Evolutionary conservation across 1,284 basidiomycete species (phyloP).

Genomic region (Leucoagaricus sp.): DNA sequence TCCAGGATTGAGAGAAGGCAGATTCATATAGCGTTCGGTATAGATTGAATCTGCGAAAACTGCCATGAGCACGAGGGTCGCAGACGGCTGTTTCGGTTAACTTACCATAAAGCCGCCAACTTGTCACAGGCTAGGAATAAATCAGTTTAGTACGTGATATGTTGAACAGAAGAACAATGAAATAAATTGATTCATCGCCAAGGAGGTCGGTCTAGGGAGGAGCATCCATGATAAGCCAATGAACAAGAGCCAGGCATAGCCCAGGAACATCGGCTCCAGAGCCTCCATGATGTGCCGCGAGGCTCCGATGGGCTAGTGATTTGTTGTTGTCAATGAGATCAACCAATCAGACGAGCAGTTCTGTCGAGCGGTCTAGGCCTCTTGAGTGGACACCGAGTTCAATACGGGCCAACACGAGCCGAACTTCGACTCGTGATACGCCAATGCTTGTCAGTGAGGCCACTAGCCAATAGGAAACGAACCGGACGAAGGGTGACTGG

Average conservation of each 20-base stretch:
- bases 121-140: slow-evolving; percentile 69
- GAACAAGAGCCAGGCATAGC: not conserved
- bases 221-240: slow-evolving; percentile 1
- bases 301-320: not conserved
- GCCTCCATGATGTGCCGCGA: not conserved
- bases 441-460: not conserved
- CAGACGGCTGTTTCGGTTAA: slow-evolving; percentile 13
- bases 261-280: not conserved
- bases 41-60: slow-evolving; percentile 73
- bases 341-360: slow-evolving; percentile 8
- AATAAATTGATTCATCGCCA: too few relatives aligned
- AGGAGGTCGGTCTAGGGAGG: too few relatives aligned
- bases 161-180: too few relatives aligned
- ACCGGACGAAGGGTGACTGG: not conserved
- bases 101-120: slow-evolving; percentile 84
- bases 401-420: slow-evolving; percentile 9
- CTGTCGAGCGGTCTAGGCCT: slow-evolving; percentile 12
- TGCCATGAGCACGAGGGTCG: slow-evolving; percentile 11
- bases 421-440: not conserved
- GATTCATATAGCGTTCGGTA: slow-evolving; percentile 97
- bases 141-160: slow-evolving; percentile 2
- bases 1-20: slow-evolving; percentile 71
- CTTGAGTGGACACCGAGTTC: slow-evolving; percentile 5
- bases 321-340: not conserved
- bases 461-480: slow-evolving; percentile 5